Base-by-base conservation (phyloP, 2,329 filamentous ascomycete genomes). In the Penicillium sp. region DNA sequence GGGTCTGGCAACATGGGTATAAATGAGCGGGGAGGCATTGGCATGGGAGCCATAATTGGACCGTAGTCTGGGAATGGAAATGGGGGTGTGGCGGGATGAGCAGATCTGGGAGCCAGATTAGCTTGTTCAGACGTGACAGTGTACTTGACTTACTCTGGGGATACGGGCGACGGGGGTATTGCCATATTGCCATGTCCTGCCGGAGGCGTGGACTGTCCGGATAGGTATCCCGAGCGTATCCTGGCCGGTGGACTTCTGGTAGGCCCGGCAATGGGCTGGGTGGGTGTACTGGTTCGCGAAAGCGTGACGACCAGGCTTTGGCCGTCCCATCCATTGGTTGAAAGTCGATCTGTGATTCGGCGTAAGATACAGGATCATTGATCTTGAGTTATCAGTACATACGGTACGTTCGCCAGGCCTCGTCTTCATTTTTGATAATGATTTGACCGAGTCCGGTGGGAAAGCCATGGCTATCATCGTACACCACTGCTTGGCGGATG, bases 331-430 rank as follows among this genome's bases (percentile, higher is more conserved):
- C 71, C 71, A 46, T 64, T 71, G 27, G 69, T 67, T 27, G 71
- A 71, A 35, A 74, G 56, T 42, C 69, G 64, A 50, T 72, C 71
- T 73, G 55, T 27, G n/a, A 19, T 5, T 2, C 11, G n/a, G 50
- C 65, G 22, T 50, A 65, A 53, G 31, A 1, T 4, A 12, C 4
- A 13, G 4, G 5, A 31, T 49, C 3, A 37, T 13, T 11, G 13
- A 30, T 16, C 12, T 19, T 7, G 31, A 11, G 4, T 8, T 27
- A 14, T 9, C 11, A 19, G 18, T 28, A 64, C 67, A 22, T 52
- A 74, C 71, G 67, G 49, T 72, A 74, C 29, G 71, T 73, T 18
- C 69, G 60, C 71, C 70, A 73, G 18, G 71, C 71, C 46, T 73
- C 70, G 14, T 73, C 71, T 55, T 72, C 70, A 38, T 72, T 72